These are phyloP conservation scores for Nakaseomyces uthaithaninus DNA, from an alignment of 1,139 yeast species.

Conservation along the genomic window DNA sequence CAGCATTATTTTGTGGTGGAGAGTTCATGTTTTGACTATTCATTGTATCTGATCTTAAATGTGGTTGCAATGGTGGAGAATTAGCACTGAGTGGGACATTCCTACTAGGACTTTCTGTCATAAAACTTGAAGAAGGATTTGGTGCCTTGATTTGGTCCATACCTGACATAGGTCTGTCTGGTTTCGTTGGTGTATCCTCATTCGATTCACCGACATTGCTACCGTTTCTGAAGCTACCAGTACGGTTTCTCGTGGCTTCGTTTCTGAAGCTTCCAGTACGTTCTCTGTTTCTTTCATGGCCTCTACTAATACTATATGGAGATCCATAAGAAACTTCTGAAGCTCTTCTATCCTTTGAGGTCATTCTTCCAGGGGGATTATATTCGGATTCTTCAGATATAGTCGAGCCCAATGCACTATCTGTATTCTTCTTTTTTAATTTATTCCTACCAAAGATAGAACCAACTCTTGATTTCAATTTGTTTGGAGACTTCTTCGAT, in stretches of 20 bases:
- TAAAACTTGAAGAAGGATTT: background rate
- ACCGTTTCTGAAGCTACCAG: background rate
- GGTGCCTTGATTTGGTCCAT: background rate
- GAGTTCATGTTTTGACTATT: background rate
- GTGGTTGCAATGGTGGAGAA: constrained; percentile 23
- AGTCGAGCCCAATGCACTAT: constrained; percentile 6
- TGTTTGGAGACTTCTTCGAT: constrained; percentile 30
- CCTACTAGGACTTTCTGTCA: background rate
- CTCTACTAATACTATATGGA: constrained; percentile 6
- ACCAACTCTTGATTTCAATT: constrained; percentile 71
- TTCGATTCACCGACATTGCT: background rate
- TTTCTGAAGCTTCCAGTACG: constrained; percentile 1
- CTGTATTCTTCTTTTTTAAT: constrained; percentile 23
- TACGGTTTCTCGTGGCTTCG: background rate
- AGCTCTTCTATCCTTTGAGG: background rate
- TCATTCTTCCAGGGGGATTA: constrained; percentile 8
- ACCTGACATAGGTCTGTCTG: constrained; percentile 8
- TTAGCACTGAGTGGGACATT: constrained; percentile 1
- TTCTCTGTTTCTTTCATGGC: constrained; percentile 6
- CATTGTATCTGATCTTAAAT: constrained; percentile 8
- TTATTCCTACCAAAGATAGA: constrained; percentile 71
- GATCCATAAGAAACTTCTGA: constrained; percentile 3
- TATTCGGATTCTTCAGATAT: constrained; percentile 14
- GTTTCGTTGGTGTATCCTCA: constrained; percentile 12
- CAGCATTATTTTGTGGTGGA: background rate